These are phyloP conservation scores for Aspergillus oerlinghausenensis DNA, from an alignment of 2,329 filamentous ascomycete genomes.

Conservation along the genomic window DNA sequence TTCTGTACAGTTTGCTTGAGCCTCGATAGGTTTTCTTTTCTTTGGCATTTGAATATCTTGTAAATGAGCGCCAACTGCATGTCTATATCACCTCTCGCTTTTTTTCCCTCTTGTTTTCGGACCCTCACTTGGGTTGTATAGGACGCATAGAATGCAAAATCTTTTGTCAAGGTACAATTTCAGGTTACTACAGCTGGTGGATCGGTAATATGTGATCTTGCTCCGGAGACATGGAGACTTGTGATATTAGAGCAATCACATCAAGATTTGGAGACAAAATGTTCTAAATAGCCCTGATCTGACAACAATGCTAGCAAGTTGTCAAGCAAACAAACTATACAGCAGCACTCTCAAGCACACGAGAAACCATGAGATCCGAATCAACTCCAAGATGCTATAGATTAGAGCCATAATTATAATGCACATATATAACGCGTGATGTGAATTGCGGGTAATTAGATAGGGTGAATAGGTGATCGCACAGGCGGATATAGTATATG, in stretches of 20 bases:
- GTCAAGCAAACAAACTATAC: background rate
- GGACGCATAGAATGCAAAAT: background rate
- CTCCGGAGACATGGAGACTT: background rate
- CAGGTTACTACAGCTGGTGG: background rate
- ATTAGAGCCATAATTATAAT: background rate
- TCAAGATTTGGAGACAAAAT: background rate
- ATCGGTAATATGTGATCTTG: background rate
- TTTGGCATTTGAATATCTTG: slow-evolving; percentile 3
- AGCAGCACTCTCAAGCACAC: background rate
- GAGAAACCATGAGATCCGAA: background rate
- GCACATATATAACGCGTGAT: background rate
- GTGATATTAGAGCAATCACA: background rate
- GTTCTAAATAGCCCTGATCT: too few relatives aligned
- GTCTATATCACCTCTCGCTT: slow-evolving; percentile 1
- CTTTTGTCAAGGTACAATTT: background rate
- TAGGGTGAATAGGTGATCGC: background rate
- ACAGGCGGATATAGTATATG: background rate
- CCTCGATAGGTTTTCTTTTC: slow-evolving; percentile 3
- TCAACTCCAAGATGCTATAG: background rate
- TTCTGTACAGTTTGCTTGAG: background rate
- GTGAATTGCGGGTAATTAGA: background rate
- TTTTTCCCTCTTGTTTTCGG: background rate
- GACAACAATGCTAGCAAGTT: background rate
- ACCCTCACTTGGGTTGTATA: background rate
- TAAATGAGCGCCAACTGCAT: slow-evolving; percentile 14